These are phyloP conservation scores for Teunomyces lycoperdinae DNA, from an alignment of 805 yeast genomes.

Conservation along the genomic window DNA sequence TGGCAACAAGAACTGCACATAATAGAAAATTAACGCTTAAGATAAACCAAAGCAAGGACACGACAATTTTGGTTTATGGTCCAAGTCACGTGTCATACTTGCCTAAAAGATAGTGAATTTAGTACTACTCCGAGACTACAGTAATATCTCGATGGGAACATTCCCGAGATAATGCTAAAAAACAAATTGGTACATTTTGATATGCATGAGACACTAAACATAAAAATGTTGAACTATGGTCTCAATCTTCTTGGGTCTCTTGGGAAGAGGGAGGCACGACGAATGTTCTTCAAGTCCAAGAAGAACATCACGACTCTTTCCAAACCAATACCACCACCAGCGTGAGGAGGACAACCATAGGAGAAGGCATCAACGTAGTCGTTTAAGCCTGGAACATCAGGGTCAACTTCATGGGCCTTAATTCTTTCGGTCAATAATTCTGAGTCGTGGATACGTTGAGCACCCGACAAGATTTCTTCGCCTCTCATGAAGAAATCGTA, in stretches of 20 bases:
- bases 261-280: constrained; percentile 99
- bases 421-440: constrained; percentile 78
- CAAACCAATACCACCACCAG: constrained; percentile 99
- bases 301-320: constrained; percentile 99
- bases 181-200: background rate
- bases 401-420: constrained; percentile 78
- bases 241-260: constrained; percentile 94
- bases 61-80: too few species aligned
- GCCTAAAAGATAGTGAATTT: too few species aligned
- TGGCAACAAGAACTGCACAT: background rate
- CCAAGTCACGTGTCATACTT: too few species aligned
- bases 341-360: constrained; percentile 98
- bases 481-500: constrained; percentile 99
- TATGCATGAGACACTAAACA: background rate
- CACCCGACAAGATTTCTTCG: constrained; percentile 98
- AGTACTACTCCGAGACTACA: too few species aligned
- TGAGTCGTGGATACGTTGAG: constrained; percentile 97
- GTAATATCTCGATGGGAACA: too few species aligned
- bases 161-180: background rate
- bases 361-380: constrained; percentile 92
- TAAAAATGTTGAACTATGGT: constrained; percentile 47
- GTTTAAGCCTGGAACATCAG: constrained; percentile 73
- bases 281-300: constrained; percentile 93
- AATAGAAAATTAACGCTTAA: background rate
- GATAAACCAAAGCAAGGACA: too few species aligned